Evolutionary conservation across 345 rosid species (phyloP).

Genomic region (Salix brachista): DNA sequence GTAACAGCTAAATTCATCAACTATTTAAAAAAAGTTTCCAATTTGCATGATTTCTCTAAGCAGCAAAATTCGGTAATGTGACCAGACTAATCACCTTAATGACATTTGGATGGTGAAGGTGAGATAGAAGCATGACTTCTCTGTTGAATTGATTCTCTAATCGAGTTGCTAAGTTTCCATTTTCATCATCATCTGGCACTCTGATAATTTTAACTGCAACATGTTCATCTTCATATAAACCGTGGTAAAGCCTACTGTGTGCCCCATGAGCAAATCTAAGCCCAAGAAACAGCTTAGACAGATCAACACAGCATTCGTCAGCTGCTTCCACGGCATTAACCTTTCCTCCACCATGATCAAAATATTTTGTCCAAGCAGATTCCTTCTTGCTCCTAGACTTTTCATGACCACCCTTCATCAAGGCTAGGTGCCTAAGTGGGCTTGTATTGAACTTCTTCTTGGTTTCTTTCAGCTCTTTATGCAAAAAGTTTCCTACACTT

Average conservation of each 20-base stretch:
- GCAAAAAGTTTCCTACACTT: slow-evolving; percentile 31
- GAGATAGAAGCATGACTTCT: slow-evolving; percentile 79
- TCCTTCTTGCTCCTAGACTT: slow-evolving; percentile 59
- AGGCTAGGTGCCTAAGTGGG: slow-evolving; percentile 57
- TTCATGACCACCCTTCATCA: slow-evolving; percentile 50
- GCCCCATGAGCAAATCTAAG: slow-evolving; percentile 93
- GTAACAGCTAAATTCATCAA: background rate
- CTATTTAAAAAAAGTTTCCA: background rate
- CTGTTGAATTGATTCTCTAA: slow-evolving; percentile 79
- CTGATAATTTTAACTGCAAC: slow-evolving; percentile 94
- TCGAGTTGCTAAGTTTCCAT: slow-evolving; percentile 55
- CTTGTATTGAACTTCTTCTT: slow-evolving; percentile 39
- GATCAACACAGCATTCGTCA: slow-evolving; percentile 65
- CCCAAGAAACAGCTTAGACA: slow-evolving; percentile 86
- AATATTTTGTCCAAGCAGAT: slow-evolving; percentile 74
- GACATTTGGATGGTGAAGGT: slow-evolving; percentile 67
- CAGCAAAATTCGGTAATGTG: background rate
- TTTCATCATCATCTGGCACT: slow-evolving; percentile 86
- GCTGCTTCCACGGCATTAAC: slow-evolving; percentile 68
- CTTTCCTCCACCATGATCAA: slow-evolving; percentile 75
- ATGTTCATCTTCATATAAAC: slow-evolving; percentile 80
- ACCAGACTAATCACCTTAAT: slow-evolving; percentile 55
- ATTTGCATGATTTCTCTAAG: background rate
- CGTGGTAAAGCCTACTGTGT: slow-evolving; percentile 87
- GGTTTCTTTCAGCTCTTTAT: slow-evolving; percentile 35